Percentiles rank a stretch among this genome's conserved stretches.
Conservation (phyloP, 1,284 basidiomycete species). For the Grifola frondosa region DNA sequence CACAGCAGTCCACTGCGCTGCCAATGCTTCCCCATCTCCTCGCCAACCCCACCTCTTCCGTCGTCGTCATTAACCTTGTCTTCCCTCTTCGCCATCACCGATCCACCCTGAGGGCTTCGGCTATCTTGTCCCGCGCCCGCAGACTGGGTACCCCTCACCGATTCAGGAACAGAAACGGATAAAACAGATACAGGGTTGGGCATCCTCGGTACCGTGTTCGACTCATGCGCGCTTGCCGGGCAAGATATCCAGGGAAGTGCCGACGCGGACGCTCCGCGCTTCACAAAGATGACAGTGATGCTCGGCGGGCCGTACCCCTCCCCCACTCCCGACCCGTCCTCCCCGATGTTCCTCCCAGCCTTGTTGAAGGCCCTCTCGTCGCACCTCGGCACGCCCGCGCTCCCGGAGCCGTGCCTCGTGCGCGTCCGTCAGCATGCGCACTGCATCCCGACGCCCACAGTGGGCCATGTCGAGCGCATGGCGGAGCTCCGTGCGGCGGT, state of each 20-base stretch:
- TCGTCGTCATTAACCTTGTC: constrained; percentile 74
- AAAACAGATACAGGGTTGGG: constrained; percentile 43
- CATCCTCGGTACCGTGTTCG: constrained; percentile 83
- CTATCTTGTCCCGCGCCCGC: constrained; percentile 85
- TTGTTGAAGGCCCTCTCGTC: constrained; percentile 50
- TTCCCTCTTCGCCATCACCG: constrained; percentile 52
- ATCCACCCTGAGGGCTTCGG: constrained; percentile 89
- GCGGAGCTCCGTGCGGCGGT: constrained; percentile 54
- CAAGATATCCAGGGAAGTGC: constrained; percentile 52
- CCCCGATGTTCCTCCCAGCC: constrained; percentile 36
- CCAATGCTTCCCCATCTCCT: constrained; percentile 45
- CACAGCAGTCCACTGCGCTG: constrained; percentile 17
- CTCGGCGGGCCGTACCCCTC: constrained; percentile 79
- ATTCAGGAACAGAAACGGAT: too few relatives aligned
- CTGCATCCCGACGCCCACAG: constrained; percentile 83
- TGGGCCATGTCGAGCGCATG: constrained; percentile 77
- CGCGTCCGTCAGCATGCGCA: constrained; percentile 57
- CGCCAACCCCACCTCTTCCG: constrained; percentile 61
- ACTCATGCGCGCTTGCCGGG: constrained; percentile 69
- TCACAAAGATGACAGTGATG: constrained; percentile 88
- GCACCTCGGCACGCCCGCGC: constrained; percentile 42
- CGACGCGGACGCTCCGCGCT: constrained; percentile 23
- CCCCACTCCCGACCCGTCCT: constrained; percentile 28
- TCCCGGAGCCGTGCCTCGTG: constrained; percentile 62
- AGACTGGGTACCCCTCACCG: constrained; percentile 41